Base-by-base conservation (phyloP, 139 green algal genomes). In the Monoraphidium neglectum region DNA sequence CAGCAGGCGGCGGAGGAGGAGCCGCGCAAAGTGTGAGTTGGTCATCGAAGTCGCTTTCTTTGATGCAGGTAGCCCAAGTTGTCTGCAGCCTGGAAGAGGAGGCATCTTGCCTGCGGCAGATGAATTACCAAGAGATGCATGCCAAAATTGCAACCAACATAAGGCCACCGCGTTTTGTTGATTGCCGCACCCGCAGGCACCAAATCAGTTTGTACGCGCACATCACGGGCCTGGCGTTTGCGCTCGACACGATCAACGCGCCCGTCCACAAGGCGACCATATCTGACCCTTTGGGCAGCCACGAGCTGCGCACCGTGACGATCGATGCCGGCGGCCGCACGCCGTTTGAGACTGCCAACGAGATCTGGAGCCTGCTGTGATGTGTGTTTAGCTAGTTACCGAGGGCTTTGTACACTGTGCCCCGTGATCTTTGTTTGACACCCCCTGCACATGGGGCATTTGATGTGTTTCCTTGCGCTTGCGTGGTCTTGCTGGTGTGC, bases 201-300 rank as follows among this genome's bases (percentile, higher is more conserved):
- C 73, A 68, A 15, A 80, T 74, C 51, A 74, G 38, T 16, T 36
- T 80, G 47, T 80, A 80, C 61, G 74, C 64, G 2, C 63, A 80
- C 37, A 80, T 80, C 51, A 74, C 74, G 3, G 64, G 65, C n/a
- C 13, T 80, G 28, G 49, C 64, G 2, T 80, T 80, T 59, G 64
- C 64, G 35, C 61, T 57, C 63, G 53, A 33, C 51, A 80, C 38
- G n/a, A 2, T 74, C 63, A 64, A 51, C 13, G 37, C 38, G 26
- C 64, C 24, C 37, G 28, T 80, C 23, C 43, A 62, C 10, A 33
- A 67, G 33, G 74, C n/a, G 2, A 74, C 64, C 4, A 33, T 80
- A 2, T 61, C 64, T 46, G 65, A 74, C 56, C 43, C 43, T 12
- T 36, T 15, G 1, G 40, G 51, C 16, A 59, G 47, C 23, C 43